Percentiles rank a stretch among this genome's conserved stretches.
These are phyloP conservation scores for Penicillium sp. DNA, from an alignment of 2,329 filamentous ascomycete species.

Conservation along the genomic window DNA sequence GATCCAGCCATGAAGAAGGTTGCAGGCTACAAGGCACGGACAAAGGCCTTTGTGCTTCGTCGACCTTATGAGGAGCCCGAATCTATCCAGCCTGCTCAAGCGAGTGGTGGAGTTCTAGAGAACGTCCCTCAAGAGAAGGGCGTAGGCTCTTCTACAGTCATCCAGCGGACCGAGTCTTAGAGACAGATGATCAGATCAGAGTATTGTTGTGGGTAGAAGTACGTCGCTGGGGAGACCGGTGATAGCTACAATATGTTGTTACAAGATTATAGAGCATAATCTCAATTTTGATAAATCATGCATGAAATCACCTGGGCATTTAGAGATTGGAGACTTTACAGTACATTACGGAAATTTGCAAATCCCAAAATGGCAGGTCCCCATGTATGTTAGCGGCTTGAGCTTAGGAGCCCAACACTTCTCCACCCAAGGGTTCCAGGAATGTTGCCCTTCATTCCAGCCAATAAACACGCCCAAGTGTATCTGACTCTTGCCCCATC, in stretches of 20 bases:
- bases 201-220: neutral
- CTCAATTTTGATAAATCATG: neutral
- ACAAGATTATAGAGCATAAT: neutral
- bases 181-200: neutral
- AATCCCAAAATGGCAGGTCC: neutral
- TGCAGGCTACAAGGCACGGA: constrained; percentile 8
- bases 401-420: neutral
- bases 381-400: neutral
- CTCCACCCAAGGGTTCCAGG: neutral
- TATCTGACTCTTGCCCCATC: neutral
- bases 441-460: neutral
- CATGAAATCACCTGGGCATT: constrained; percentile 2
- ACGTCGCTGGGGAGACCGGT: neutral
- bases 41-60: constrained; percentile 20
- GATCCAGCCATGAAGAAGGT: constrained; percentile 16
- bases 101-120: constrained; percentile 10
- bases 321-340: neutral
- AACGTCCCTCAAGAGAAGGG: constrained; percentile 7
- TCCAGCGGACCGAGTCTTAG: neutral
- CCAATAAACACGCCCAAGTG: neutral
- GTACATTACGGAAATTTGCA: neutral
- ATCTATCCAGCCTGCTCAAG: neutral
- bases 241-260: neutral
- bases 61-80: constrained; percentile 7
- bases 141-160: constrained; percentile 2